Evolutionary conservation across 441 rosid species (phyloP), one percentile per base, ranked within the genome.

Genomic region (Gossypium schwendimanii): DNA sequence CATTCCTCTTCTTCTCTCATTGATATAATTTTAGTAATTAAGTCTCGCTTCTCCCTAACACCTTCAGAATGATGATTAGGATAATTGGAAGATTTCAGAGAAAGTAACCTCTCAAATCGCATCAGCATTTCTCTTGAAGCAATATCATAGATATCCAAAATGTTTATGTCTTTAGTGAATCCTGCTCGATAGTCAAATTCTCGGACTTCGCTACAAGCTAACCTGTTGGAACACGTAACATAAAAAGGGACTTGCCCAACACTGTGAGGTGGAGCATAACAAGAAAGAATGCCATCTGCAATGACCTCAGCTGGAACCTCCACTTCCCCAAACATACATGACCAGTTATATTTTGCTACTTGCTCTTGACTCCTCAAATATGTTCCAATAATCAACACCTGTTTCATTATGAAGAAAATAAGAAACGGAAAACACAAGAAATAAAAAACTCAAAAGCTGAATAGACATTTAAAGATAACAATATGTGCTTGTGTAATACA

Each of bases 241-340:
- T 95, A 95, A 66, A 95, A 92, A 50, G 97, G 98, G 67, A 95
- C 94, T 58, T 79, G 86, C 33, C 89, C 98, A 80, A 82, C 90
- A 71, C 73, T 73, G 67, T 88, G 97, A 41, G 85, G 81, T 0
- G 97, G 97, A 79, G 91, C 82, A 76, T 74, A 79, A 77, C 99
- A 94, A 73, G 87, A 83, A 74, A 94, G 94, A 81, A 89, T 78
- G 33, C 97, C 99, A 75, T 89, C 95, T 2, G 86, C 94, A 78
- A 92, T 73, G 76, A 93, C 78, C 75, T 91, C 86, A 71, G 97
- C 98, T 26, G 96, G 97, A 82, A 95, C 99, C 81, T 92, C 98
- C 71, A 91, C 89, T 84, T 93, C 99, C 23, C 98, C 99, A 87
- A 91, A 95, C 98, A 95, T 95, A 69, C 98, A 91, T 73, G 98